Conservation (phyloP, 139 green algal species). For the Bryopsis sp. region DNA sequence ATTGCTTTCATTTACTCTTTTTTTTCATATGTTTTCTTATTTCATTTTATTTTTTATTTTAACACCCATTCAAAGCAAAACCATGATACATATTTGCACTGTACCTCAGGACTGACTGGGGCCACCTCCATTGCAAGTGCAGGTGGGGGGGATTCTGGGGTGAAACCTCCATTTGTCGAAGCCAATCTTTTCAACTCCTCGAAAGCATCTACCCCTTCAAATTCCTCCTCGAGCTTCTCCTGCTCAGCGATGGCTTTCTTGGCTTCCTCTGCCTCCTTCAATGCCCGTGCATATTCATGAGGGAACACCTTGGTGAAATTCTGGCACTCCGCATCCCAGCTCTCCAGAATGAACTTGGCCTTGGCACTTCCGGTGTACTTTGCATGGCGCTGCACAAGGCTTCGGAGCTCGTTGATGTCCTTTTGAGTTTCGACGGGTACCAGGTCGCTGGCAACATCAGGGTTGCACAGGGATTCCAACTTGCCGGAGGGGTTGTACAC, state of each 20-base stretch:
- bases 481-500: slow-evolving; percentile 70
- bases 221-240: slow-evolving; percentile 34
- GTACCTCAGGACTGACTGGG: not conserved
- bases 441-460: slow-evolving; percentile 63
- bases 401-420: slow-evolving; percentile 46
- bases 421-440: slow-evolving; percentile 49
- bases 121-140: slow-evolving; percentile 21
- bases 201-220: slow-evolving; percentile 58
- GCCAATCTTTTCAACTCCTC: slow-evolving; percentile 69
- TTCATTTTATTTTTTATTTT: too few species aligned
- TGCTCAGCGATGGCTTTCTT: slow-evolving; percentile 47
- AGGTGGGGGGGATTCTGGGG: slow-evolving; percentile 30
- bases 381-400: slow-evolving; percentile 75
- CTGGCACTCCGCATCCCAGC: slow-evolving; percentile 47
- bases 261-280: slow-evolving; percentile 44
- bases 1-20: too few species aligned
- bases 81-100: not conserved
- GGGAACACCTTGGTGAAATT: slow-evolving; percentile 77
- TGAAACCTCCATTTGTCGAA: slow-evolving; percentile 18
- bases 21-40: too few species aligned
- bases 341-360: slow-evolving; percentile 50
- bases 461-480: slow-evolving; percentile 55
- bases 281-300: slow-evolving; percentile 55
- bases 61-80: too few species aligned
- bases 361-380: slow-evolving; percentile 61